phyloP scores from a whole-genome alignment of 169 alveolate species.

The Pseudocohnilembus persalinus region DNA sequence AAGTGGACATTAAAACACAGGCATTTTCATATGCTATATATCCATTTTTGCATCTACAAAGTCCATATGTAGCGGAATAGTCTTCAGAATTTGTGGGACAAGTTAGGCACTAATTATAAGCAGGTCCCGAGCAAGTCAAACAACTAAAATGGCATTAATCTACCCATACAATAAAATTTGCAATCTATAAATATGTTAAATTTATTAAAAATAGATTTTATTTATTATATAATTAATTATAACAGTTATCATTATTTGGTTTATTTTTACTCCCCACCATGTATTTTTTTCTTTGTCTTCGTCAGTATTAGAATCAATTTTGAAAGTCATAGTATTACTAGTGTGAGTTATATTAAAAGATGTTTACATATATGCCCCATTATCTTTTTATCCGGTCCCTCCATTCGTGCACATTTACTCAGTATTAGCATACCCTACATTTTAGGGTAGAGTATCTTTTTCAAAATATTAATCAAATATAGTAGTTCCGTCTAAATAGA shows the following conservation, averaged over 20 bases:
- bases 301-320: background rate
- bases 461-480: too few species aligned
- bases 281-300: too few species aligned
- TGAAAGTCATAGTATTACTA: background rate
- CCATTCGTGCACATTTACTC: background rate
- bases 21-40: background rate
- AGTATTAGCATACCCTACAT: too few species aligned
- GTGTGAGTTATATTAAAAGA: background rate
- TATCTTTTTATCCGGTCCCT: background rate
- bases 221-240: too few species aligned
- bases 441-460: too few species aligned
- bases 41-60: background rate
- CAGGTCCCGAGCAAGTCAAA: background rate
- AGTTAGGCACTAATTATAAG: background rate
- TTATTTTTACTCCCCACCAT: background rate
- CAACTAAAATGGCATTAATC: background rate
- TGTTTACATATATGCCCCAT: background rate
- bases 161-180: background rate
- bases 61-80: background rate
- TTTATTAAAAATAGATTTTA: background rate
- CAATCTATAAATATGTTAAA: background rate
- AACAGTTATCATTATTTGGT: background rate
- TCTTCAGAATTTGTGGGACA: background rate
- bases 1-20: background rate
- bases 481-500: too few species aligned